Percentiles rank a stretch among this genome's conserved stretches.
These are phyloP conservation scores for Phialophora chinensis DNA, from an alignment of 2,329 filamentous ascomycete genomes.

Conservation along the genomic window DNA sequence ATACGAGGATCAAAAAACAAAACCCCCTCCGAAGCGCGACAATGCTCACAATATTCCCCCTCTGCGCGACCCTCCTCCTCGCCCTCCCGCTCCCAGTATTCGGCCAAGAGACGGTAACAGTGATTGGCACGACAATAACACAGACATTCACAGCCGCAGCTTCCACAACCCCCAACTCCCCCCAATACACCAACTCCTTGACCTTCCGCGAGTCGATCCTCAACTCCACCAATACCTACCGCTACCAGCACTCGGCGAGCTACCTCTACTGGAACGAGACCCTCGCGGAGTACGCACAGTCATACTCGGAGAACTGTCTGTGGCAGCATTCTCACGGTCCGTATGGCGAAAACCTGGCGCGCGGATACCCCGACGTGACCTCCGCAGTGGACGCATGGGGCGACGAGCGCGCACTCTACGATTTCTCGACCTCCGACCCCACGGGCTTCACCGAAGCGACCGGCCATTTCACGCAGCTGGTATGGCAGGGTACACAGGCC, in stretches of 20 bases:
- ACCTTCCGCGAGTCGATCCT: slow-evolving; percentile 62
- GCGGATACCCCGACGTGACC: slow-evolving; percentile 67
- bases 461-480: slow-evolving; percentile 75
- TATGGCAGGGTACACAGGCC: slow-evolving; percentile 68
- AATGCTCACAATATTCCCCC: slow-evolving; percentile 13
- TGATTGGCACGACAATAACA: slow-evolving; percentile 40
- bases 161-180: slow-evolving; percentile 41
- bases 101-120: slow-evolving; percentile 35
- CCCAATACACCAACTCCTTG: slow-evolving; percentile 51
- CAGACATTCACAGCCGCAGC: slow-evolving; percentile 35
- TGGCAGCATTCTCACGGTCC: slow-evolving; percentile 57
- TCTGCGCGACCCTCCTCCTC: slow-evolving; percentile 5
- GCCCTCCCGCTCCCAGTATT: slow-evolving; percentile 28
- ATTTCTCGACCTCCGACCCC: slow-evolving; percentile 54
- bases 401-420: slow-evolving; percentile 62
- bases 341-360: slow-evolving; percentile 73
- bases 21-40: background rate
- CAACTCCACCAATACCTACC: slow-evolving; percentile 70
- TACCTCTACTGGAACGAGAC: slow-evolving; percentile 69
- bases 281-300: slow-evolving; percentile 60
- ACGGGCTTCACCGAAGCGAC: slow-evolving; percentile 64
- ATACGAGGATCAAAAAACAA: background rate
- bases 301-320: slow-evolving; percentile 56
- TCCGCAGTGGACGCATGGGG: slow-evolving; percentile 71
- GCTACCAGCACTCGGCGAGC: slow-evolving; percentile 65